phyloP scores from a whole-genome alignment of 345 rosid species.

The Ailanthus altissimus region DNA sequence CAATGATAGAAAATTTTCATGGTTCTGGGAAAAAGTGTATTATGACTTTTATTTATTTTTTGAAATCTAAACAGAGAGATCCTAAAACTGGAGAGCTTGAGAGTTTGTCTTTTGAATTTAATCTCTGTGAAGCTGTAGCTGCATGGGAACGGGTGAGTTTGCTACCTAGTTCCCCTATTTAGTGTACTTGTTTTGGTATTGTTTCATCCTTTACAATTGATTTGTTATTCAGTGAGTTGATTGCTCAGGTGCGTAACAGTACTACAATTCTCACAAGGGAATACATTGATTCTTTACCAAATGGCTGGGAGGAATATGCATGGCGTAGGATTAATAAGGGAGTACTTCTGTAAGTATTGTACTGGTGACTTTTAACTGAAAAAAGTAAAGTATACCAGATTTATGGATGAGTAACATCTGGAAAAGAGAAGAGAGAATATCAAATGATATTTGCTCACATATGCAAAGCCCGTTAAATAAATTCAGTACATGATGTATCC shows the following conservation, averaged over 20 bases:
- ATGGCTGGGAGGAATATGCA: conserved; percentile 97
- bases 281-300: conserved; percentile 84
- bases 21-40: neutral
- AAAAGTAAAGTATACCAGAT: neutral
- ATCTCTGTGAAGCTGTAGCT: conserved; percentile 91
- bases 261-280: conserved; percentile 91
- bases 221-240: conserved; percentile 48
- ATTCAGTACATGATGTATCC: neutral
- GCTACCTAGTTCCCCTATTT: conserved; percentile 13
- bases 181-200: conserved; percentile 5
- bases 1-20: neutral
- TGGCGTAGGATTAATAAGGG: conserved; percentile 98
- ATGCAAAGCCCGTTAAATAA: neutral
- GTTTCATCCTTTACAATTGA: conserved; percentile 38
- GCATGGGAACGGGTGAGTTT: conserved; percentile 81
- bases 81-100: conserved; percentile 86
- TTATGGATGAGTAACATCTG: neutral
- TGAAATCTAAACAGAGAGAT: conserved; percentile 59
- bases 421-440: conserved; percentile 6
- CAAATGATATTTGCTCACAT: conserved; percentile 4
- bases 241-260: conserved; percentile 84
- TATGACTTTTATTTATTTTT: neutral
- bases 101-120: conserved; percentile 73
- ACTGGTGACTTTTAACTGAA: neutral
- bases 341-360: conserved; percentile 66